These are phyloP conservation scores for Obba rivulosa DNA, from an alignment of 768 basidiomycete genomes.

Conservation along the genomic window DNA sequence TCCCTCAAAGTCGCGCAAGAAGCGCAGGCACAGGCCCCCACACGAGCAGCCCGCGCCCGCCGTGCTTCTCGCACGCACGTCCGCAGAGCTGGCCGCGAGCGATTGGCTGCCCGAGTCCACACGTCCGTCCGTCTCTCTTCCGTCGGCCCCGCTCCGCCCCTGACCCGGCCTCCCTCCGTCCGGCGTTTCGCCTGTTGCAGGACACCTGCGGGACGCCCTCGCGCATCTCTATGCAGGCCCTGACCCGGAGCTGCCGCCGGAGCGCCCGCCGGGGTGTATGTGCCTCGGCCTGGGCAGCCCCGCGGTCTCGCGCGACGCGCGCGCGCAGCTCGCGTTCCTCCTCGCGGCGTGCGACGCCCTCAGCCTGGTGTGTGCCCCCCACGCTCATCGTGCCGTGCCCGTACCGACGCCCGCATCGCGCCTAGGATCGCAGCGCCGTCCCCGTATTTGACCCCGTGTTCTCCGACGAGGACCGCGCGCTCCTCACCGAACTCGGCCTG, in stretches of 20 bases:
- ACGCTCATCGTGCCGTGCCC: no score
- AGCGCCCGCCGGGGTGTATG: constrained; percentile 33
- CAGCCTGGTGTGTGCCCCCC: constrained; percentile 60
- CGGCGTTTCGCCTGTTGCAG: no score
- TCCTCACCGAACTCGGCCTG: constrained; percentile 39
- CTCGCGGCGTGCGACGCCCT: constrained; percentile 46
- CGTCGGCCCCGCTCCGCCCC: constrained; percentile 2
- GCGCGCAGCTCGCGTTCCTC: constrained; percentile 67
- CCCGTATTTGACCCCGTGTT: constrained; percentile 73
- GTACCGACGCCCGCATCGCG: constrained; percentile 13
- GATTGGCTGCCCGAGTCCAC: constrained; percentile 53
- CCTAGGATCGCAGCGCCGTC: constrained; percentile 43
- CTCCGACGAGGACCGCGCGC: constrained; percentile 48
- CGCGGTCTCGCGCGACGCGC: constrained; percentile 51
- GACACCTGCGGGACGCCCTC: constrained; percentile 21
- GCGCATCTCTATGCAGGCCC: not conserved
- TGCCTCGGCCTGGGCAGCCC: constrained; percentile 78
- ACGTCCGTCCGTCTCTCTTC: constrained; percentile 39
- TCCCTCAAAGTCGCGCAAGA: constrained; percentile 47
- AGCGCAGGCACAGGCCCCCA: constrained; percentile 36
- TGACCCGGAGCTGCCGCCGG: constrained; percentile 3
- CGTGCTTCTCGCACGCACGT: constrained; percentile 36
- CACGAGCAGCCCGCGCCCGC: constrained; percentile 29
- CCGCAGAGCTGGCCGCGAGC: constrained; percentile 41
- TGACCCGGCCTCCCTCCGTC: constrained; percentile 5